These are phyloP conservation scores for Dioscorea alata DNA, from an alignment of 106 monocot genomes.

Conservation along the genomic window DNA sequence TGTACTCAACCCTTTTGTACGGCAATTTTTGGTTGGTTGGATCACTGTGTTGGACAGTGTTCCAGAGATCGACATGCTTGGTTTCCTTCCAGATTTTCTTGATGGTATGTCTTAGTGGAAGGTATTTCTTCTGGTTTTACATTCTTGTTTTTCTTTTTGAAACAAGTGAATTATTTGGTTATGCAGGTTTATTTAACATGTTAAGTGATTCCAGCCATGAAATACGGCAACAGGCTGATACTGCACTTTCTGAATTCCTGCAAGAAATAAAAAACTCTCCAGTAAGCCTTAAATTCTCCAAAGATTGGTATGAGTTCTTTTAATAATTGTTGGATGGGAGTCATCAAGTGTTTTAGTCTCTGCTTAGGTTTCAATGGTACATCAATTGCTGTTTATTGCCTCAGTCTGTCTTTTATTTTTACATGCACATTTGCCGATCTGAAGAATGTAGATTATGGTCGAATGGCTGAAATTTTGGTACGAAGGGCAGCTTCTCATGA, in stretches of 20 bases:
- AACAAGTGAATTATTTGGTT: not conserved
- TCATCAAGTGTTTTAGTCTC: too few relatives aligned
- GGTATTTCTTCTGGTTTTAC: too few relatives aligned
- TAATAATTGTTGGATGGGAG: too few relatives aligned
- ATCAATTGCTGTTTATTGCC: too few relatives aligned
- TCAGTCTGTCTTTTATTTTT: too few relatives aligned
- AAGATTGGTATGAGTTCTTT: too few relatives aligned
- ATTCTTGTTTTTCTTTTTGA: too few relatives aligned
- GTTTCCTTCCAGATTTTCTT: constrained; percentile 99
- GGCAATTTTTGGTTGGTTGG: constrained; percentile 99
- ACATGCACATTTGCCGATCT: constrained; percentile 6
- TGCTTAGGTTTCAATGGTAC: too few relatives aligned
- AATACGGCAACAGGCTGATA: constrained; percentile 98
- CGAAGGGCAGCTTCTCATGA: constrained; percentile 76
- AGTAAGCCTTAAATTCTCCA: constrained; percentile 38
- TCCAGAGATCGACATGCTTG: constrained; percentile 99
- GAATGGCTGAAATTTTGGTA: constrained; percentile 99
- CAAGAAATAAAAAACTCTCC: constrained; percentile 99
- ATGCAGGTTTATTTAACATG: constrained; percentile 96
- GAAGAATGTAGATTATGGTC: constrained; percentile 99
- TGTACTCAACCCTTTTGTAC: constrained; percentile 89
- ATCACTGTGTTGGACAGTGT: constrained; percentile 97
- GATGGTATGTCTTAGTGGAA: constrained; percentile 47
- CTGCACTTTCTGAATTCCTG: constrained; percentile 96
- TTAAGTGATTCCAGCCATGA: constrained; percentile 97